A percentile compares a stretch with the other conserved stretches of the same genome.
Evolutionary conservation across 805 yeast species (phyloP).

Genomic region (Pichia kluyveri): DNA sequence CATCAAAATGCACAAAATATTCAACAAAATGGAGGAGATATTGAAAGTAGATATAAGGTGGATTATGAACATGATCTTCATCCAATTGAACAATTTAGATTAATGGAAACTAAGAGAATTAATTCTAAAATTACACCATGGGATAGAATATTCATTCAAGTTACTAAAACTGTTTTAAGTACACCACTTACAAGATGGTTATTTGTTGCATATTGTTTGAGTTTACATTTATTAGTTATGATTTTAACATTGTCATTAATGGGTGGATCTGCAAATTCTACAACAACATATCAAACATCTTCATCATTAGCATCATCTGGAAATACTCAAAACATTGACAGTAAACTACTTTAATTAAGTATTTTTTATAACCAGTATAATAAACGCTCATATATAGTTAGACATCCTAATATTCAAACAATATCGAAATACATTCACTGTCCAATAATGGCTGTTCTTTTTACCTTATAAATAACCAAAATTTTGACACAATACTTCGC

Average conservation of each 20-base stretch:
- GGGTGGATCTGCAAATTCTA: slow-evolving; percentile 8
- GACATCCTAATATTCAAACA: no score
- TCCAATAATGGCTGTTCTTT: no score
- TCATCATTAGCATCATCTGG: background rate
- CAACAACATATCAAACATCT: background rate
- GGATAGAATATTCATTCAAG: slow-evolving; percentile 66
- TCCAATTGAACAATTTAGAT: slow-evolving; percentile 76
- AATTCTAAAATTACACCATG: slow-evolving; percentile 62
- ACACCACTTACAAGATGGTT: slow-evolving; percentile 63
- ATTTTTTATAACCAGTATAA: no score
- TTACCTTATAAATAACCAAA: no score
- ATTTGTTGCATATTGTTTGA: slow-evolving; percentile 64
- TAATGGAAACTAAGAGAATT: slow-evolving; percentile 67
- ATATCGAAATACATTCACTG: no score
- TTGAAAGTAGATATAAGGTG: slow-evolving; percentile 53
- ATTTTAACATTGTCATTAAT: slow-evolving; percentile 48
- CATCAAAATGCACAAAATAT: slow-evolving; percentile 29
- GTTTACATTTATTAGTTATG: slow-evolving; percentile 68
- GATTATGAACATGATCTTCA: slow-evolving; percentile 71
- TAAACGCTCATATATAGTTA: no score
- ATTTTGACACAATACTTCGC: no score
- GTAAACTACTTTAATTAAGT: no score
- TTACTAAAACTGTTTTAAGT: slow-evolving; percentile 68
- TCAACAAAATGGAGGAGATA: slow-evolving; percentile 18
- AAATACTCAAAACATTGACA: no score